Evolutionary conservation across 768 basidiomycete genomes (phyloP), one percentile per base, ranked within the genome.

Genomic region (Lentinula lateritia): DNA sequence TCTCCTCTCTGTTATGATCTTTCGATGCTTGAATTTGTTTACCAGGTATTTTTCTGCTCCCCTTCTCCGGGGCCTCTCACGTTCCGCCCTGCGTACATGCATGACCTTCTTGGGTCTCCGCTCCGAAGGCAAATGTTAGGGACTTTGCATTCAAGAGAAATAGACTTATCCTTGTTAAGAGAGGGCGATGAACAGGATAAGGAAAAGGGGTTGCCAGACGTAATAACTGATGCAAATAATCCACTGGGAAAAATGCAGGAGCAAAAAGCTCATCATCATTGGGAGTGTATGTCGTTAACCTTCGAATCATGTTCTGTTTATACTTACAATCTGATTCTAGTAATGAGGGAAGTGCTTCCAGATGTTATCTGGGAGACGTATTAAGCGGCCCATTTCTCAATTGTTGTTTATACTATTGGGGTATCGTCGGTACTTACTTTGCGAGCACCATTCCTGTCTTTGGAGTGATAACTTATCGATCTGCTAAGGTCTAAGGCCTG

Each of bases 11-110:
- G 46, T 18, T 52, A 0, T 35, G 6, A 38, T 23, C 50, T 20
- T 18, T 52, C 10, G 57, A 1, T 39, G 12, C 52, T 41, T 32
- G 57, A 42, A 52, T 38, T 52, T 28, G 39, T 36, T 20, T 23
- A 5, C 23, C 61, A 95, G 94, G 89, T 93, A 15, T 83, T 94
- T 67, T 89, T 96, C 75, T 96, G 95, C 72, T 88, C 87, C 0
- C 74, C 78, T 28, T 83, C 86, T 10, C 46, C 75, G 6, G 67
- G 69, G 13, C 79, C 84, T 2, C 68, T 91, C 53, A 79, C 79
- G 12, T 88, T 92, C 79, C 84, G 89, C 38, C 67, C 76, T 13
- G 73, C 86, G 0, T 68, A 65, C 13, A 69, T 76, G n/a, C 72
- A 75, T 1, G 91, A 92, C 70, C 90, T 83, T 71, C 81, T 89